Evolutionary conservation across 495 filamentous ascomycete genomes (phyloP).

Genomic region (Penicillium cosmopolitanum): DNA sequence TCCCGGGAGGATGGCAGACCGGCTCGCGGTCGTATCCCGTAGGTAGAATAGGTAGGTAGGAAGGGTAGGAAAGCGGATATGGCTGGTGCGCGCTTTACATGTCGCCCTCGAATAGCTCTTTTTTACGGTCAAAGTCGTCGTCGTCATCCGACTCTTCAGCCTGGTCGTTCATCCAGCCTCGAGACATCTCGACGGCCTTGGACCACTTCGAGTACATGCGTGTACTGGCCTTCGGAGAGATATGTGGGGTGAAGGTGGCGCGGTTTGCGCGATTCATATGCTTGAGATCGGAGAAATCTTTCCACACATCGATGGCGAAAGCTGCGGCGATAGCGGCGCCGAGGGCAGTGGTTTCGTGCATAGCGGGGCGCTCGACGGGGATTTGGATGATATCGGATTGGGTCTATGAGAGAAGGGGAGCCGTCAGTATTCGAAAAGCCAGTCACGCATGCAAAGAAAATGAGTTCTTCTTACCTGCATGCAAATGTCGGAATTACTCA

Average conservation of each 20-base stretch:
- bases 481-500: slow-evolving; percentile 90
- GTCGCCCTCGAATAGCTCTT: slow-evolving; percentile 16
- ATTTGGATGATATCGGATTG: slow-evolving; percentile 92
- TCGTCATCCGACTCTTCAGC: slow-evolving; percentile 30
- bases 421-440: slow-evolving; percentile 18
- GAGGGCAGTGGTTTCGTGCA: slow-evolving; percentile 93
- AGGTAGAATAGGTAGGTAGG: slow-evolving; percentile 1
- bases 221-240: slow-evolving; percentile 60
- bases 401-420: slow-evolving; percentile 51
- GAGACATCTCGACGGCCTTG: slow-evolving; percentile 87
- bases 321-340: slow-evolving; percentile 95
- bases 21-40: slow-evolving; percentile 18
- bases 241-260: slow-evolving; percentile 71
- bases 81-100: slow-evolving; percentile 15
- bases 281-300: slow-evolving; percentile 75
- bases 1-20: not conserved
- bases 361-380: slow-evolving; percentile 81
- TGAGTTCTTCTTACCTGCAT: slow-evolving; percentile 72
- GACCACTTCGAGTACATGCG: slow-evolving; percentile 81
- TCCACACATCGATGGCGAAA: slow-evolving; percentile 83
- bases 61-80: slow-evolving; percentile 8
- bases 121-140: not conserved
- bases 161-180: slow-evolving; percentile 68
- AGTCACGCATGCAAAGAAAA: not conserved
- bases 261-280: slow-evolving; percentile 76